phyloP scores from a whole-genome alignment of 208 protist genomes.

The Crithidia thermophila region DNA sequence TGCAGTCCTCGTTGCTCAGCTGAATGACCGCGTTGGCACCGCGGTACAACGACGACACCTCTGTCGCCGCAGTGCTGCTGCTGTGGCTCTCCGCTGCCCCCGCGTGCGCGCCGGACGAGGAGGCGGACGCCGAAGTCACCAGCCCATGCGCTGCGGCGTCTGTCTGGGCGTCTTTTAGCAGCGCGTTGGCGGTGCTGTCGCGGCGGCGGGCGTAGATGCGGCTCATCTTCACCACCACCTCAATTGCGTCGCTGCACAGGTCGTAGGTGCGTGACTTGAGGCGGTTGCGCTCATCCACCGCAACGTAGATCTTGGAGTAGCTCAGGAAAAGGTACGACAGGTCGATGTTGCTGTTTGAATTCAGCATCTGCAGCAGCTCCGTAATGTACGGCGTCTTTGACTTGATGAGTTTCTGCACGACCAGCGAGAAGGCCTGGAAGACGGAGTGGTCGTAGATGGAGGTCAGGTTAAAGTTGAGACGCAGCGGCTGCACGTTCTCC shows the following conservation, averaged over 20 bases:
- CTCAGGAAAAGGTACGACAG: conserved; percentile 89
- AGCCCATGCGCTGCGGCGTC: background rate
- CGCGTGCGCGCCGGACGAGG: background rate
- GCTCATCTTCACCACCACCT: conserved; percentile 79
- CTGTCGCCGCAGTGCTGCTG: background rate
- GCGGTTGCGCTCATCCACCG: conserved; percentile 81
- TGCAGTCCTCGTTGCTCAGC: conserved; percentile 62
- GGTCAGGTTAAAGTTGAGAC: conserved; percentile 91
- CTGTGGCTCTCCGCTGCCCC: background rate
- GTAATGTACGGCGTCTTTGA: conserved; percentile 81
- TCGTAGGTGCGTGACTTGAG: conserved; percentile 83
- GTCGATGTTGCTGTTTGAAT: conserved; percentile 88
- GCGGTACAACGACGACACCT: conserved; percentile 27
- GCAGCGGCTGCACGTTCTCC: conserved; percentile 57
- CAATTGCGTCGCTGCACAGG: conserved; percentile 88
- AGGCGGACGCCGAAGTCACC: background rate
- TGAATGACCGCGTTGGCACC: conserved; percentile 37
- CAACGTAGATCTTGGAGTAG: conserved; percentile 87
- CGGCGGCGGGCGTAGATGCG: conserved; percentile 51
- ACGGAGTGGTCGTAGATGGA: conserved; percentile 93
- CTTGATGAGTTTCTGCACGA: conserved; percentile 87
- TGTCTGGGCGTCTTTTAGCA: background rate
- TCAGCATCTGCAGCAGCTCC: conserved; percentile 86
- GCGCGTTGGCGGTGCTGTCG: background rate
- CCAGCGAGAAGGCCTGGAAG: conserved; percentile 90